Percentiles rank a stretch among this genome's conserved stretches.
Conservation (phyloP, 2,329 filamentous ascomycete species). For the Penicillium sp. region DNA sequence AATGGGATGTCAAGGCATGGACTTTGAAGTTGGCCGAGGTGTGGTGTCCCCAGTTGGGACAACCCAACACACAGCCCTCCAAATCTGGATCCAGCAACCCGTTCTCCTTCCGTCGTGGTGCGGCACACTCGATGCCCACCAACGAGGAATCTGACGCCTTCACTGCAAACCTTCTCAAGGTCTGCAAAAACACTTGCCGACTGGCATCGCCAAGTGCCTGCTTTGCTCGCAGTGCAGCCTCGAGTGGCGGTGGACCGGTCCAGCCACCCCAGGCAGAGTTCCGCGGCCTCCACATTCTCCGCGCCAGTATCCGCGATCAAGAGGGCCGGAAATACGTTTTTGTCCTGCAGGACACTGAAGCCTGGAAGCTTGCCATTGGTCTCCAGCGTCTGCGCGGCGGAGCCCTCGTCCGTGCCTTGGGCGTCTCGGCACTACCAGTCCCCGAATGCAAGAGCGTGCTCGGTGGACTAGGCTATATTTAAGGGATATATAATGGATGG, state of each 20-base stretch:
- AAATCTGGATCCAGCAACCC: conserved; percentile 34
- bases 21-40: conserved; percentile 91
- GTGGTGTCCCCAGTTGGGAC: conserved; percentile 70
- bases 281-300: conserved; percentile 58
- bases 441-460: conserved; percentile 48
- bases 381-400: conserved; percentile 61
- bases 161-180: conserved; percentile 64
- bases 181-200: conserved; percentile 68
- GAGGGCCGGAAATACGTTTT: conserved; percentile 67
- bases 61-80: conserved; percentile 39
- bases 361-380: conserved; percentile 66
- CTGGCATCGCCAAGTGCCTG: conserved; percentile 47
- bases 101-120: conserved; percentile 45
- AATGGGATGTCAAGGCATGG: conserved; percentile 99
- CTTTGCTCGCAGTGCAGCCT: conserved; percentile 35
- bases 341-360: conserved; percentile 61
- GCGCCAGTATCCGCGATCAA: conserved; percentile 62
- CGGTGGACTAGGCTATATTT: conserved; percentile 44
- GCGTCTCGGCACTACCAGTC: conserved; percentile 56
- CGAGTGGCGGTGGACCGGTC: conserved; percentile 33
- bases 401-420: conserved; percentile 59
- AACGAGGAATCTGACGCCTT: conserved; percentile 71
- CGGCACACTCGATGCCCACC: conserved; percentile 57
- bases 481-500: conserved; percentile 13
- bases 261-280: conserved; percentile 41